Evolutionary conservation across 2,329 filamentous ascomycete species (phyloP), one percentile per base, ranked within the genome.

Genomic region (Pseudogymnoascus sp.): DNA sequence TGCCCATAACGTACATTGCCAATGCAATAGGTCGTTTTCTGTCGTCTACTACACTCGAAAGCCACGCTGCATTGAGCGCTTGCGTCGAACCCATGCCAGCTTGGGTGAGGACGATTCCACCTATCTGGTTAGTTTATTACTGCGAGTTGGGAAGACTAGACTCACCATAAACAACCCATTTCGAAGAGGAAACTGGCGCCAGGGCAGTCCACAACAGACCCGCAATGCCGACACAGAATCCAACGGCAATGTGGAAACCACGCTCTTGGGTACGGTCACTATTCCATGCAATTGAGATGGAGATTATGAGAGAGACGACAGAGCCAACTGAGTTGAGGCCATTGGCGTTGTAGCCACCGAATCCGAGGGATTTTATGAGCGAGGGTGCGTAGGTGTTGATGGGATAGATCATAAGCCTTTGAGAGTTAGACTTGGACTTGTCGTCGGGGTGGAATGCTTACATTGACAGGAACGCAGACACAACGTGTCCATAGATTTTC

Each of bases 371-470:
- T 8, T 60, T 60, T 31, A 60, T 60, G 33, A 60, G 33, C 1
- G 58, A 60, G 1, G 58, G 58, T 4, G 58, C 58, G 16, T 60
- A 60, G 58, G 58, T 60, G 58, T 60, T 66, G 49, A 66, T 66
- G 8, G 64, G 18, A 65, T 28, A 31, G 58, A 60, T 60, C 58
- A 60, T 60, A 18, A 60, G 41, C 59, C 59, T 61, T 2, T 12
- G 31, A 4, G 5, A 3, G 28, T 61, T 12, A 61, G 37, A 5
- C 9, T 14, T 33, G 5, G 16, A 12, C 6, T 28, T 18, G 16
- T 11, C 6, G 5, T 16, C 1, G 23, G 31, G 16, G 14, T 31
- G 23, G 18, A 4, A 49, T 16, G 5, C 18, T 43, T 61, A 61
- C 61, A 62, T 62, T 52, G 61, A 60, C 28, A 62, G 28, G 23